phyloP scores from a whole-genome alignment of 306 rosid genomes.

The Geum urbanum region DNA sequence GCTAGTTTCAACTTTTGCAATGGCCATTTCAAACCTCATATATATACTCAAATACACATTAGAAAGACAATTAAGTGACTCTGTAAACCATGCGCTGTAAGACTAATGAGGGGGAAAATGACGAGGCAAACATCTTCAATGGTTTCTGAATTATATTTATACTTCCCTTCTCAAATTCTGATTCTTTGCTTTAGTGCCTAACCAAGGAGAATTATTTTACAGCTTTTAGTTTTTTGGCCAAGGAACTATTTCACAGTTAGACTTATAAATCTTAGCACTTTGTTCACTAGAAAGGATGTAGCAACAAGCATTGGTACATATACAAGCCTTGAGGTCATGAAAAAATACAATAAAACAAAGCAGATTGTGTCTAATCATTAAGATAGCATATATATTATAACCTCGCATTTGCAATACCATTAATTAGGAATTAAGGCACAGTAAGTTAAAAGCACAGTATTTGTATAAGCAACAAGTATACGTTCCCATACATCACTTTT shows the following conservation, averaged over 20 bases:
- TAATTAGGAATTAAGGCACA: background rate
- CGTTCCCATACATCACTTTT: background rate
- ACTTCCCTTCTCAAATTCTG: background rate
- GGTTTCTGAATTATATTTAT: background rate
- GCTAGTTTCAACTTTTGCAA: background rate
- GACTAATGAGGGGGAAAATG: background rate
- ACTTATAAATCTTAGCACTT: background rate
- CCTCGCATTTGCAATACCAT: background rate
- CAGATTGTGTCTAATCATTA: background rate
- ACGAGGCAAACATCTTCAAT: background rate
- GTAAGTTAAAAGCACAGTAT: background rate
- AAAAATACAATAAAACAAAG: background rate
- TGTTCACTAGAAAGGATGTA: background rate
- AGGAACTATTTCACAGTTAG: background rate
- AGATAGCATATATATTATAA: background rate
- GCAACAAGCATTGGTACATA: background rate
- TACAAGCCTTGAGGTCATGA: background rate
- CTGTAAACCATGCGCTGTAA: background rate
- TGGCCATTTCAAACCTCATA: background rate
- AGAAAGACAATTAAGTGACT: background rate
- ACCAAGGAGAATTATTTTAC: background rate
- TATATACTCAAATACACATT: background rate
- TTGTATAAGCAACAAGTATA: background rate
- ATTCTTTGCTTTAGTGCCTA: background rate
- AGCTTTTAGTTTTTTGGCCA: too few species aligned